phyloP scores from a whole-genome alignment of 2,329 filamentous ascomycete species.

The Colletotrichum lini region DNA sequence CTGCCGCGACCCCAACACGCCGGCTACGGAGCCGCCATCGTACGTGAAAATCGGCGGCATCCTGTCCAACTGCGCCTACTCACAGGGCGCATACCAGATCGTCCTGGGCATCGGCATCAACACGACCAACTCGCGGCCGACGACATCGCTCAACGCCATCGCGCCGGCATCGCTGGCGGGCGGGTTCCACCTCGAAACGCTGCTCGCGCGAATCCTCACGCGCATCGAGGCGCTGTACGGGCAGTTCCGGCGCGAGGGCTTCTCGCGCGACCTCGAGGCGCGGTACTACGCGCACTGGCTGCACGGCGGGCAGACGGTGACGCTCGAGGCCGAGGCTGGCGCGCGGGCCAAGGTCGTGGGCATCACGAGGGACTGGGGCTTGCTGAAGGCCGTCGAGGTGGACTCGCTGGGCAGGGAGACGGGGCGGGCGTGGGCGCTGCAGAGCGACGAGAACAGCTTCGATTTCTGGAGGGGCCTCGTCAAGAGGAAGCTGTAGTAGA shows the following conservation, averaged over 20 bases:
- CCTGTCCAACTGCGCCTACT: slow-evolving; percentile 89
- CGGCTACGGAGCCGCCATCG: slow-evolving; percentile 56
- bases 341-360: slow-evolving; percentile 83
- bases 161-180: slow-evolving; percentile 63
- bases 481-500: slow-evolving; percentile 77
- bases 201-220: slow-evolving; percentile 85
- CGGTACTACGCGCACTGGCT: slow-evolving; percentile 89
- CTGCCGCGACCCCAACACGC: slow-evolving; percentile 74
- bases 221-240: slow-evolving; percentile 84
- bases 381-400: slow-evolving; percentile 88
- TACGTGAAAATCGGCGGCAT: slow-evolving; percentile 96
- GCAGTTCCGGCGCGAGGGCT: slow-evolving; percentile 82
- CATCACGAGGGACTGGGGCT: slow-evolving; percentile 92
- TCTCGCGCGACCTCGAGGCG: slow-evolving; percentile 79
- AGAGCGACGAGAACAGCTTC: slow-evolving; percentile 98
- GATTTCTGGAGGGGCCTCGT: slow-evolving; percentile 95
- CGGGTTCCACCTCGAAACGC: slow-evolving; percentile 79
- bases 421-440: slow-evolving; percentile 84
- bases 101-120: slow-evolving; percentile 92
- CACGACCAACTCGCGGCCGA: slow-evolving; percentile 85
- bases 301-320: slow-evolving; percentile 80
- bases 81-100: slow-evolving; percentile 82
- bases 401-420: slow-evolving; percentile 80
- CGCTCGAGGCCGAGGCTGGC: slow-evolving; percentile 85
- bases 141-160: slow-evolving; percentile 86